Base-by-base conservation (phyloP, 345 rosid genomes). In the Hirschfeldia incana region DNA sequence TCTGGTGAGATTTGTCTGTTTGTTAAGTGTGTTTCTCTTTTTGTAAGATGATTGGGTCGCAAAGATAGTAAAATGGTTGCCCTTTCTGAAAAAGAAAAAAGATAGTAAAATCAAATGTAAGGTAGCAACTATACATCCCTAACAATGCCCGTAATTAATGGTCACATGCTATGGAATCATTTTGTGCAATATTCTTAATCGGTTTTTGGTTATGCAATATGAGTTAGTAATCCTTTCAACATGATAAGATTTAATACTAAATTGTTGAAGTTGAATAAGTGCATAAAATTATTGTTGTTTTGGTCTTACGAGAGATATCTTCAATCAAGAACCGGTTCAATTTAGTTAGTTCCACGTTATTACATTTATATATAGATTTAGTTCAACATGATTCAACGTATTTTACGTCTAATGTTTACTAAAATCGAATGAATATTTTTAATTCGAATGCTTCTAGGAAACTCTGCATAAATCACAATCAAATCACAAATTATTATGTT, bases 401-500 rank as follows among this genome's bases (percentile, higher is more conserved):
- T 67, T 67, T 66, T 44, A 79, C 82, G 70, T 74, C 78, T 62
- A 68, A 79, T 36, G 65, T 69, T n/a, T 74, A 34, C 26, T 55
- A 2, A 34, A 28, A 4, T 8, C 37, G 3, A 61, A 16, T 49
- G 34, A 64, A 27, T 78, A 55, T 65, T 46, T 42, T 65, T 72
- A 59, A 30, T 28, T 51, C 13, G 46, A 73, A 46, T 66, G 12
- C 16, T 60, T 68, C 74, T 67, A 36, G 65, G 74, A 62, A 67
- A 79, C 36, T 49, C 78, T 68, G 49, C 78, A 34, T 16, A 73
- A 67, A 69, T 74, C 79, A 30, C 82, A 74, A 80, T 80, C 83
- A 74, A 69, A 80, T 74, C 79, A 74, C 60, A 69, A 74, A 74
- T 74, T 74, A 80, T 80, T 74, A 74, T 69, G 71, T 80, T 80